Evolutionary conservation across 2,329 filamentous ascomycete species (phyloP).

Genomic region (Phyllosticta citribraziliensis): DNA sequence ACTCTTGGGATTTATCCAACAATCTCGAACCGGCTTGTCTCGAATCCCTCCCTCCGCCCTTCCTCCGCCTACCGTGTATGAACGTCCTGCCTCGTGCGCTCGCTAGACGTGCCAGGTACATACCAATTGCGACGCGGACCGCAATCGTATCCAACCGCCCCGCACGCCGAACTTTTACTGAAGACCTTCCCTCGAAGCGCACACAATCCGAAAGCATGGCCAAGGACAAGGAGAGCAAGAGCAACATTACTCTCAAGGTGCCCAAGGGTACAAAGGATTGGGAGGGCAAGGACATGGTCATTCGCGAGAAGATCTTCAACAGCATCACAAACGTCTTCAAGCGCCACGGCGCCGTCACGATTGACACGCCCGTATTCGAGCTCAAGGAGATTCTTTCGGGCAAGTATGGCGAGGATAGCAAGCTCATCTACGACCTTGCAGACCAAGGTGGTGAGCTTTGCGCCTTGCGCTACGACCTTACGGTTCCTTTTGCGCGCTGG

Average conservation of each 20-base stretch:
- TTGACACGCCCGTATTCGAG: slow-evolving; percentile 80
- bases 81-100: slow-evolving; percentile 5
- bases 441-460: slow-evolving; percentile 82
- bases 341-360: slow-evolving; percentile 67
- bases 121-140: background rate
- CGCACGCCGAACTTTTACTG: background rate
- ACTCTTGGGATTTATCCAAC: background rate
- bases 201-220: slow-evolving; percentile 29
- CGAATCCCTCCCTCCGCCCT: background rate
- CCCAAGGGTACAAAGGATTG: slow-evolving; percentile 88
- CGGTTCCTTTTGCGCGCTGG: slow-evolving; percentile 84
- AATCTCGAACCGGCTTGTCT: slow-evolving; percentile 1
- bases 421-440: slow-evolving; percentile 82
- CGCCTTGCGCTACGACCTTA: slow-evolving; percentile 78
- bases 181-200: background rate
- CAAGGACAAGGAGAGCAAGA: slow-evolving; percentile 32
- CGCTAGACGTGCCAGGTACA: slow-evolving; percentile 4
- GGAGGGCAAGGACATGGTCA: slow-evolving; percentile 67
- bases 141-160: background rate
- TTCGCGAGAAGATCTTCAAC: slow-evolving; percentile 70
- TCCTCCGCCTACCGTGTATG: slow-evolving; percentile 6
- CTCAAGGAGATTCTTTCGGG: slow-evolving; percentile 76
- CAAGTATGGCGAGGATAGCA: slow-evolving; percentile 88
- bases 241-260: slow-evolving; percentile 64
- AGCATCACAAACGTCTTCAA: slow-evolving; percentile 73